Evolutionary conservation across 345 rosid species (phyloP).

Genomic region (Euphorbia tirucalli): DNA sequence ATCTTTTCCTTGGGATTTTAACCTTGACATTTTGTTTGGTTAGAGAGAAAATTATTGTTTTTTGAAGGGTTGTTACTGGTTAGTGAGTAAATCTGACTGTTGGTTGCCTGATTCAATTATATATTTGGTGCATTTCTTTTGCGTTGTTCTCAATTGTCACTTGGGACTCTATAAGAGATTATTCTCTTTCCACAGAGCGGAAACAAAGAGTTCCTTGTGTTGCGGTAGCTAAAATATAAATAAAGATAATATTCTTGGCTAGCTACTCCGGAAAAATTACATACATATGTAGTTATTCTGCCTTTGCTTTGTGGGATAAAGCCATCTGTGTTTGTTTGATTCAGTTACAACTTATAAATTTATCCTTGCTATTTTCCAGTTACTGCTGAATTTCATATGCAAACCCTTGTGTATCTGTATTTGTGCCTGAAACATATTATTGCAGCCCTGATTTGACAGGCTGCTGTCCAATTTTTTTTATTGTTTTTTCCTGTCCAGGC

Average conservation of each 20-base stretch:
- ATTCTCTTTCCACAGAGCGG: background rate
- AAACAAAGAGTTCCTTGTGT: background rate
- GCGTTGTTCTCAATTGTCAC: background rate
- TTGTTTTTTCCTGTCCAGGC: constrained; percentile 37
- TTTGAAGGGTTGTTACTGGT: background rate
- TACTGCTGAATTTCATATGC: background rate
- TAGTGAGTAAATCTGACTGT: background rate
- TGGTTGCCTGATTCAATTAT: background rate
- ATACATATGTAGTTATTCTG: background rate
- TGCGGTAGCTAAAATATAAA: background rate
- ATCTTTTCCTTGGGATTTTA: background rate
- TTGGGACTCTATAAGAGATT: background rate
- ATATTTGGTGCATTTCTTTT: background rate
- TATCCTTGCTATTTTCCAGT: background rate
- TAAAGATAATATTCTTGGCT: background rate
- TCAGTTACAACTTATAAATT: background rate
- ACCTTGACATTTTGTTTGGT: constrained; percentile 1
- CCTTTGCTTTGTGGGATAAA: background rate
- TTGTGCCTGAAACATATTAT: background rate
- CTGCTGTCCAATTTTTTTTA: too few species aligned
- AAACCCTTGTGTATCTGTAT: background rate
- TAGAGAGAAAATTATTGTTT: background rate
- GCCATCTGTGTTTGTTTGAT: background rate
- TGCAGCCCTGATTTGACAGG: background rate
- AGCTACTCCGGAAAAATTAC: background rate